Percentiles rank a stretch among this genome's conserved stretches.
Evolutionary conservation across 2,329 filamentous ascomycete genomes (phyloP).

Genomic region (Verticillium dahliae): DNA sequence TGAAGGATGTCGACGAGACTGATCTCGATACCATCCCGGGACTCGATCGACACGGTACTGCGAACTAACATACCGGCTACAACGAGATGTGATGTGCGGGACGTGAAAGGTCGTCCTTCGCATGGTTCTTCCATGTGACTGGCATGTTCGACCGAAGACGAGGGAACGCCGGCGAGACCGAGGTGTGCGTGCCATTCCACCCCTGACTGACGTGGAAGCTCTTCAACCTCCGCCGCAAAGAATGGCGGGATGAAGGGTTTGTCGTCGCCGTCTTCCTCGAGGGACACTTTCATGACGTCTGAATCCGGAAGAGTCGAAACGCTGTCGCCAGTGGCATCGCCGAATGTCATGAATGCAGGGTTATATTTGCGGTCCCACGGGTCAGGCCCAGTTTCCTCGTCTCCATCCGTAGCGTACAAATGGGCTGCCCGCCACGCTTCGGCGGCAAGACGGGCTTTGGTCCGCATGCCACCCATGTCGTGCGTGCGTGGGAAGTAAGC

Average conservation of each 20-base stretch:
- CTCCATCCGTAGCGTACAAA: constrained; percentile 36
- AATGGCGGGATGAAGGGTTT: constrained; percentile 50
- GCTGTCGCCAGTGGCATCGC: constrained; percentile 13
- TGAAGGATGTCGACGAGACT: neutral
- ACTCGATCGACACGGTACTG: constrained; percentile 4
- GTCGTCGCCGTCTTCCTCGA: constrained; percentile 14
- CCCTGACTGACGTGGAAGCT: constrained; percentile 64
- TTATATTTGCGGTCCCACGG: constrained; percentile 63
- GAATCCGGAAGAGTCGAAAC: constrained; percentile 41
- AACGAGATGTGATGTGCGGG: constrained; percentile 3
- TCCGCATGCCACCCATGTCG: constrained; percentile 18
- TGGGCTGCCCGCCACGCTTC: constrained; percentile 34
- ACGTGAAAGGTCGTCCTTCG: neutral
- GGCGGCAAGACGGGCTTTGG: constrained; percentile 34
- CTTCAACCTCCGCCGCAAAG: constrained; percentile 68
- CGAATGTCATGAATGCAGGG: constrained; percentile 36
- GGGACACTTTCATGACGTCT: constrained; percentile 32
- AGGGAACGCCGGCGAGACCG: constrained; percentile 39
- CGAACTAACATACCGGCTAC: constrained; percentile 5
- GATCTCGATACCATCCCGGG: neutral
- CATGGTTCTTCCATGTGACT: neutral
- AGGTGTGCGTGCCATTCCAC: constrained; percentile 80
- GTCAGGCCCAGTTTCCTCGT: constrained; percentile 47
- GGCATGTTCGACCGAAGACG: constrained; percentile 6
- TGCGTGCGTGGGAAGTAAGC: constrained; percentile 57